These are phyloP conservation scores for Penicillium steckii DNA, from an alignment of 495 filamentous ascomycete genomes.

Conservation along the genomic window DNA sequence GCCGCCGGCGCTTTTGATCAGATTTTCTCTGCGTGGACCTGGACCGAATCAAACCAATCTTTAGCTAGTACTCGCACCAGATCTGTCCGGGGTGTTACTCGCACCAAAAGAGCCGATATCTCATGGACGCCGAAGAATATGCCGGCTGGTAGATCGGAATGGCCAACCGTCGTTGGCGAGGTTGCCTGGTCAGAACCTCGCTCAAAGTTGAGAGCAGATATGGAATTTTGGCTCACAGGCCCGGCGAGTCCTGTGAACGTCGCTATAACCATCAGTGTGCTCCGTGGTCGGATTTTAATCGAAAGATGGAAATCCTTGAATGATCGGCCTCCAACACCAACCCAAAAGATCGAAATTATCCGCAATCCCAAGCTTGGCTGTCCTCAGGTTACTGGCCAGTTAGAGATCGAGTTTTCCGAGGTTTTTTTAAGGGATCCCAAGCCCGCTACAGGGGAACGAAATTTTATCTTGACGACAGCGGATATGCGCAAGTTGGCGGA, in stretches of 20 bases:
- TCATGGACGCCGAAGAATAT: conserved; percentile 4
- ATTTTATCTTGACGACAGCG: conserved; percentile 1
- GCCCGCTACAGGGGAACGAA: background rate
- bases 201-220: conserved; percentile 3
- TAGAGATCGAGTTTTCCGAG: background rate
- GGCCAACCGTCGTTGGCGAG: conserved; percentile 14
- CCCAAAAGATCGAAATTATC: background rate
- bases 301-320: background rate
- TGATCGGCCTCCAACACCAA: background rate
- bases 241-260: conserved; percentile 1
- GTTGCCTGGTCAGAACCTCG: conserved; percentile 10
- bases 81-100: background rate
- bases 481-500: conserved; percentile 1
- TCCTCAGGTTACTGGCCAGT: background rate
- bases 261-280: conserved; percentile 9
- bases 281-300: conserved; percentile 3
- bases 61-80: background rate
- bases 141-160: conserved; percentile 3
- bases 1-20: background rate
- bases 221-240: conserved; percentile 6
- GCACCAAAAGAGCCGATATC: conserved; percentile 9
- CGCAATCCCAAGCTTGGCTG: background rate
- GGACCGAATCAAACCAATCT: background rate
- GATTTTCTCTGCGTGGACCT: conserved; percentile 9
- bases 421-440: conserved; percentile 3